Base-by-base conservation (phyloP, 2,329 filamentous ascomycete species). In the Ilyonectria destructans region DNA sequence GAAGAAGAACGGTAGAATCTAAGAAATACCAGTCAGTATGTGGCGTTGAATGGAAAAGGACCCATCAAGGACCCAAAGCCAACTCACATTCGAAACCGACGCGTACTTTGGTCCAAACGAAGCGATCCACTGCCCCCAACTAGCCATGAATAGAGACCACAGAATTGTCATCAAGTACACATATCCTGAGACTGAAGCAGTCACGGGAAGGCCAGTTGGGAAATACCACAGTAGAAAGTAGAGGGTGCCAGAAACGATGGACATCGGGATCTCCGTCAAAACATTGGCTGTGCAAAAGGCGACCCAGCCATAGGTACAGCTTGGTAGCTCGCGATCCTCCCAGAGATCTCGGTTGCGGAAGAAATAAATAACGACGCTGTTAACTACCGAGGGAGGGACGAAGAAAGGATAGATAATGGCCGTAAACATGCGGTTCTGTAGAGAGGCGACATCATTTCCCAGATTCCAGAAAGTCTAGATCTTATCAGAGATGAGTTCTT, bases 71-170 rank as follows among this genome's bases (percentile, higher is more conserved):
- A 17, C n/a, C n/a, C 5, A 23, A 48, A 37, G 5, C 5, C 2
- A 4, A 77, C 82, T 80, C 68, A 81, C 81, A 77, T 95, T 94
- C 45, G 89, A 89, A 70, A 95, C 93, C 69, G 94, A 91, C 1
- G 91, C 93, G 81, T 94, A 94, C 35, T 86, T 90, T 0, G 93
- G 92, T 0, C 93, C 92, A 79, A 94, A 95, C 0, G 93, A 93
- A 71, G 91, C 92, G 72, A 96, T 94, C 92, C 92, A 95, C 78
- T 94, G 93, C 26, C 92, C 93, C 92, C 91, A 95, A 70, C 85
- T 90, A 31, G 87, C 87, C 77, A 90, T 88, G 86, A 94, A 95
- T 7, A 95, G 79, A 84, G 90, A 93, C 83, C 94, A 94, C 0
- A 95, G 85, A 76, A 95, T 82, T 0, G 88, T 88, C 91, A 96